phyloP scores from a whole-genome alignment of 129 eudicot species.

The Flaveria brownii region DNA sequence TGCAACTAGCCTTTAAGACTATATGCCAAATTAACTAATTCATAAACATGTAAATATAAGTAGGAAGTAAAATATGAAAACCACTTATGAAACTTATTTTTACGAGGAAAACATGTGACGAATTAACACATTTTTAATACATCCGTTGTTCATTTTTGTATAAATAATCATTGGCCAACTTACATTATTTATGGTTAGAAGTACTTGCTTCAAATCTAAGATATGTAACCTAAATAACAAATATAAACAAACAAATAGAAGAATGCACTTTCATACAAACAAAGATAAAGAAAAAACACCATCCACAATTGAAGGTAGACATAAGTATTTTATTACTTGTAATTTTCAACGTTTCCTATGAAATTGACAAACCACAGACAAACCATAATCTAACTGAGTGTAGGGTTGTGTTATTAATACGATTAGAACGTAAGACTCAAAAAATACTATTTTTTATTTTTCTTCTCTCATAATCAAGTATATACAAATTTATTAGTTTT shows the following conservation, averaged over 20 bases:
- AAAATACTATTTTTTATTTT: no score
- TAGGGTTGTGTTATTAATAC: no score
- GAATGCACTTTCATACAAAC: constrained; percentile 1
- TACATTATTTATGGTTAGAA: neutral
- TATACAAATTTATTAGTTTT: no score
- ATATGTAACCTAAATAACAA: constrained; percentile 8
- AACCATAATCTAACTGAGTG: no score
- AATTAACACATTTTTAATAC: neutral
- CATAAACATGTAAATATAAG: no score
- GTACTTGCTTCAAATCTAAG: neutral
- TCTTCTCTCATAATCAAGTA: no score
- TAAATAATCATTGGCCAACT: neutral
- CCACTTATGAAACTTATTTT: neutral
- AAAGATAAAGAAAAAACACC: neutral
- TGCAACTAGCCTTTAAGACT: no score
- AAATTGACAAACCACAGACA: no score
- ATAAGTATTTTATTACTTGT: neutral
- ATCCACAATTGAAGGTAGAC: neutral
- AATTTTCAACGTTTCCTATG: no score
- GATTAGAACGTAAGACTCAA: no score
- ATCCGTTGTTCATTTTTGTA: no score
- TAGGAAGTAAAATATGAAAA: neutral
- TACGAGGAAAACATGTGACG: neutral
- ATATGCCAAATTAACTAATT: no score
- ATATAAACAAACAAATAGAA: constrained; percentile 15